Conservation (phyloP, 2,329 filamentous ascomycete species). For the Stemphylium lycopersici region DNA sequence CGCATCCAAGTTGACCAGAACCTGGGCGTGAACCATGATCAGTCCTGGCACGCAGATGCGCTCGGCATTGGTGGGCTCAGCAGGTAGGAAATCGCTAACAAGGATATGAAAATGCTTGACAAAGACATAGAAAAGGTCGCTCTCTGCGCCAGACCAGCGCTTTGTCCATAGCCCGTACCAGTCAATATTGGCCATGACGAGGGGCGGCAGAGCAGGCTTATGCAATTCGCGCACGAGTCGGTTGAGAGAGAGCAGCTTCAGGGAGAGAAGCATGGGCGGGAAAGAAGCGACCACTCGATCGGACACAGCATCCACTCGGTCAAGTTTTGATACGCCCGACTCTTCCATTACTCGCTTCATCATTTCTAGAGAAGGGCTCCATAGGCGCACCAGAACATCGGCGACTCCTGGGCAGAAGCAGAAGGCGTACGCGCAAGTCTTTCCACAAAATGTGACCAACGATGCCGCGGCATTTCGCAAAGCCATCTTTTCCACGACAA, state of each 20-base stretch:
- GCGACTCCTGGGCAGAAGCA: conserved; percentile 89
- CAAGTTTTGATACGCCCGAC: conserved; percentile 66
- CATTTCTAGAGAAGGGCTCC: conserved; percentile 72
- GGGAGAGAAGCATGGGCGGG: conserved; percentile 66
- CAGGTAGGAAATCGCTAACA: conserved; percentile 65
- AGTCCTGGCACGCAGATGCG: conserved; percentile 75
- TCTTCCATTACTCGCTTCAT: conserved; percentile 75
- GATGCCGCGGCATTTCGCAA: conserved; percentile 71
- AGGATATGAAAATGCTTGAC: conserved; percentile 86
- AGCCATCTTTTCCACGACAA: conserved; percentile 89
- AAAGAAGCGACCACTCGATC: conserved; percentile 73
- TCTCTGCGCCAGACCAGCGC: conserved; percentile 85
- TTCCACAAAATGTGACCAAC: conserved; percentile 81
- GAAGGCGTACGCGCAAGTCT: conserved; percentile 90
- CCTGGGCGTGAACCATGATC: conserved; percentile 79
- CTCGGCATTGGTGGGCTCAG: conserved; percentile 59
- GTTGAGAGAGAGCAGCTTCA: conserved; percentile 69
- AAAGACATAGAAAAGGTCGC: conserved; percentile 90
- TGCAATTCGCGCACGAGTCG: conserved; percentile 65
- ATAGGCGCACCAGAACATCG: conserved; percentile 81
- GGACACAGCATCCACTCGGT: conserved; percentile 54
- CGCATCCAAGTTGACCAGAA: conserved; percentile 78
- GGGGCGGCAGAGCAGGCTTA: conserved; percentile 69
- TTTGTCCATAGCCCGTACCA: conserved; percentile 87
- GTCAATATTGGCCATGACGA: conserved; percentile 73